Evolutionary conservation across 352 stramenopile species (phyloP).

Genomic region (Phytophthora multivora): DNA sequence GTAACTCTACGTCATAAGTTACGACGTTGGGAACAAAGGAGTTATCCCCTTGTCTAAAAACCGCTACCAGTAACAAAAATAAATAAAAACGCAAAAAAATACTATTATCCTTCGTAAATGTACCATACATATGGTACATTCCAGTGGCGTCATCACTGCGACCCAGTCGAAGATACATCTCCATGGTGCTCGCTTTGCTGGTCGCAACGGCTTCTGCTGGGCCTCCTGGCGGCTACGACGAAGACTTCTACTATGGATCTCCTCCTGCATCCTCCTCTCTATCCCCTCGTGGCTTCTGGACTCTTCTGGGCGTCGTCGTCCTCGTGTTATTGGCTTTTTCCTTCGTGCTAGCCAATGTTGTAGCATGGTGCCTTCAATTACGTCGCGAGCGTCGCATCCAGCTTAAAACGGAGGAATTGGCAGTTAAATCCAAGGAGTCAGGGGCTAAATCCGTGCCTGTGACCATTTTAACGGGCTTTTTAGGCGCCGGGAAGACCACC

Average conservation of each 20-base stretch:
- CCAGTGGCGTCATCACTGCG: neutral
- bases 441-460: conserved; percentile 60
- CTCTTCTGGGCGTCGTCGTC: conserved; percentile 37
- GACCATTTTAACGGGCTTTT: conserved; percentile 95
- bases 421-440: conserved; percentile 12
- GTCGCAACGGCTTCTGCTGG: conserved; percentile 1
- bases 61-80: too few relatives aligned
- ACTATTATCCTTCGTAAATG: too few relatives aligned
- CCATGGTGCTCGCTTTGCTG: conserved; percentile 7
- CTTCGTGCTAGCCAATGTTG: conserved; percentile 60
- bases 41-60: too few relatives aligned
- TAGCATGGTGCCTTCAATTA: conserved; percentile 70
- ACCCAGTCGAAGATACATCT: neutral
- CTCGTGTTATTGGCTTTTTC: conserved; percentile 50
- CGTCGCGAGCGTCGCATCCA: conserved; percentile 63
- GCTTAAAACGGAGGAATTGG: conserved; percentile 57
- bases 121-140: too few relatives aligned
- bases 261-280: conserved; percentile 8
- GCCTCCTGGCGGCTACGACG: neutral
- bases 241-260: neutral
- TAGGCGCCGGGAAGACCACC: conserved; percentile 96
- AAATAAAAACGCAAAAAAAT: too few relatives aligned
- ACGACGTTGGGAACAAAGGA: too few relatives aligned
- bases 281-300: conserved; percentile 28
- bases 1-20: too few relatives aligned